Conservation (phyloP, 441 rosid genomes). For the Flueggea neowawraea region DNA sequence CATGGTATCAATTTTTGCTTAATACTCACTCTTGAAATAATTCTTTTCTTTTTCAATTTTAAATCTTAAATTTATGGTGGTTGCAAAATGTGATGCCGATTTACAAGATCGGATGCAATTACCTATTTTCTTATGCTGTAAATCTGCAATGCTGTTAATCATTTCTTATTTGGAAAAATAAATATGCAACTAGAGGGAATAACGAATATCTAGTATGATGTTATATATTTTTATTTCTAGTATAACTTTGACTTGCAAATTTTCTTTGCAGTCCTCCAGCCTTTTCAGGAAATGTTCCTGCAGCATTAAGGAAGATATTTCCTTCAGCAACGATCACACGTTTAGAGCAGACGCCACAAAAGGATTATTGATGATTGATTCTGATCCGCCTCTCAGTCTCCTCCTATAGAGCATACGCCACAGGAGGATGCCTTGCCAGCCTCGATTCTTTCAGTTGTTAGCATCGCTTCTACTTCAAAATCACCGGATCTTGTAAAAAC, state of each 20-base stretch:
- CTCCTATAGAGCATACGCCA: too few relatives aligned
- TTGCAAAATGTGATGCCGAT: not conserved
- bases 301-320: constrained; percentile 43
- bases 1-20: constrained; percentile 56
- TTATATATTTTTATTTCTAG: constrained; percentile 1
- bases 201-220: not conserved
- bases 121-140: not conserved
- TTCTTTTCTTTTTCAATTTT: constrained; percentile 2
- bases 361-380: too few relatives aligned
- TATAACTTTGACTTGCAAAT: constrained; percentile 5
- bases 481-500: too few relatives aligned
- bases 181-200: not conserved
- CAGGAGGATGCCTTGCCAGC: too few relatives aligned
- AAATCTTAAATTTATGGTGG: not conserved
- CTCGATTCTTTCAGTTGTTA: too few relatives aligned
- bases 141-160: not conserved
- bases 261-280: constrained; percentile 65
- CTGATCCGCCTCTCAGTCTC: too few relatives aligned
- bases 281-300: constrained; percentile 74
- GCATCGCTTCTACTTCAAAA: too few relatives aligned
- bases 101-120: not conserved
- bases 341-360: too few relatives aligned
- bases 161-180: not conserved
- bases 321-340: constrained; percentile 69
- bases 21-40: not conserved